Percentiles rank a stretch among this genome's conserved stretches.
These are phyloP conservation scores for Trichoderma semiorbis DNA, from an alignment of 2,329 filamentous ascomycete genomes.

Conservation along the genomic window DNA sequence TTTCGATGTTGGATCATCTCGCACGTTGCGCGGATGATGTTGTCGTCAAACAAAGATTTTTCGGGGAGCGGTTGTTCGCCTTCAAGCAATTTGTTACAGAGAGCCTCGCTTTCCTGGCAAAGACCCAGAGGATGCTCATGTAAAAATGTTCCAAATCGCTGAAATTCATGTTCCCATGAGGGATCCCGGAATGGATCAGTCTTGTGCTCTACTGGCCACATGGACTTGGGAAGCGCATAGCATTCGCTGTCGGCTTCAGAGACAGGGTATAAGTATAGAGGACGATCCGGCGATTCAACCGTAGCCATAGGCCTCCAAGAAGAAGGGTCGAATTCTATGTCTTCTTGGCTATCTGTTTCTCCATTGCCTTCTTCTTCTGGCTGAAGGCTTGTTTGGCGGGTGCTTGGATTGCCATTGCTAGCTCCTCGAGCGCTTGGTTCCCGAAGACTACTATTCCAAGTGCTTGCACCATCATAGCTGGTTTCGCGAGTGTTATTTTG, in stretches of 20 bases:
- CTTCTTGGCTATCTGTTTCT: not conserved
- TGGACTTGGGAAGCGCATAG: not conserved
- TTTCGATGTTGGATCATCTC: slow-evolving; percentile 32
- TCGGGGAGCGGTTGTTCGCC: slow-evolving; percentile 30
- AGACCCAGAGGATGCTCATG: not conserved
- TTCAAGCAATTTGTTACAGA: slow-evolving; percentile 28
- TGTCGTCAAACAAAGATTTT: slow-evolving; percentile 36
- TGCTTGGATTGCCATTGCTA: not conserved
- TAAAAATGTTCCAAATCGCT: not conserved
- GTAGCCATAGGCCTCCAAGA: not conserved
- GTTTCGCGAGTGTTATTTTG: not conserved
- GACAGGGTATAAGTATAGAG: not conserved
- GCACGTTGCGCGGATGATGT: slow-evolving; percentile 36
- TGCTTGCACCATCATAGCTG: not conserved
- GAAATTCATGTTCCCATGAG: not conserved
- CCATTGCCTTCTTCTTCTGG: not conserved
- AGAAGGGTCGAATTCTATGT: not conserved
- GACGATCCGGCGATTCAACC: not conserved
- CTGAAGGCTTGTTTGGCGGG: not conserved
- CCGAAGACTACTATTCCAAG: not conserved
- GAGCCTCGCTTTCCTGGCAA: not conserved
- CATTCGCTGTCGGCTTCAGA: not conserved
- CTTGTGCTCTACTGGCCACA: not conserved
- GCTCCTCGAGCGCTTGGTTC: not conserved
- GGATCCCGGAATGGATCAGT: not conserved